Evolutionary conservation across 805 yeast species (phyloP), one percentile per base, ranked within the genome.

Genomic region (Wickerhamiella australiensis): DNA sequence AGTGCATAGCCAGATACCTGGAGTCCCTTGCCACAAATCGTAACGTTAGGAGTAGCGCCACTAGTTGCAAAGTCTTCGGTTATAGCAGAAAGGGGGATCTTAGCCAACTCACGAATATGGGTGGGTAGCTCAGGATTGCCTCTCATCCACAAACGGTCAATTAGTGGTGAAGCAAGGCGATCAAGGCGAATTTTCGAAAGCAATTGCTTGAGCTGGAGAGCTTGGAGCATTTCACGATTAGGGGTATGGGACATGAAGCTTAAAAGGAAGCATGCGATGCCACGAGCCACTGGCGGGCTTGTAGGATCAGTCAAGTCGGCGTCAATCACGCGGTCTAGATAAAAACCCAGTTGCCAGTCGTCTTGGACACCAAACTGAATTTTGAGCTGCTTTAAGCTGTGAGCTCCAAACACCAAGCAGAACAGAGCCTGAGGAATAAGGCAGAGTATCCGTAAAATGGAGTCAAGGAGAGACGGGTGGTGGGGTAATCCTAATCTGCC

Each of bases 201-300:
- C 12, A 46, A 21, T 15, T 37, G 49, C 27, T 40, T 40, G 36
- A 46, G 33, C 29, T 46, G 47, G 33, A 50, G 20, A n/a, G 49
- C 45, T 44, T 50, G 52, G 5, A 50, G 37, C 46, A 50, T 42
- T 35, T 23, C 23, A 18, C 50, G 46, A 8, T 37, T 35, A 12
- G 50, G 47, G 7, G 49, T 27, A 27, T 40, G 46, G 26, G 33
- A n/a, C 35, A 35, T 17, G 27, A 35, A 31, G 11, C 38, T 35
- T 22, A 27, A 13, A 18, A 46, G 18, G 6, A 41, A 36, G 21
- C 44, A 17, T n/a, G 18, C n/a, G 6, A 36, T 26, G 8, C 15
- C 17, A 35, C 25, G 42, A 1, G 35, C 25, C 47, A 21, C 13
- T 27, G 27, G 40, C 5, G 25, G n/a, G 12, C 18, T 35, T 11